These are phyloP conservation scores for Boletales sp. DNA, from an alignment of 768 basidiomycete species.

Conservation along the genomic window DNA sequence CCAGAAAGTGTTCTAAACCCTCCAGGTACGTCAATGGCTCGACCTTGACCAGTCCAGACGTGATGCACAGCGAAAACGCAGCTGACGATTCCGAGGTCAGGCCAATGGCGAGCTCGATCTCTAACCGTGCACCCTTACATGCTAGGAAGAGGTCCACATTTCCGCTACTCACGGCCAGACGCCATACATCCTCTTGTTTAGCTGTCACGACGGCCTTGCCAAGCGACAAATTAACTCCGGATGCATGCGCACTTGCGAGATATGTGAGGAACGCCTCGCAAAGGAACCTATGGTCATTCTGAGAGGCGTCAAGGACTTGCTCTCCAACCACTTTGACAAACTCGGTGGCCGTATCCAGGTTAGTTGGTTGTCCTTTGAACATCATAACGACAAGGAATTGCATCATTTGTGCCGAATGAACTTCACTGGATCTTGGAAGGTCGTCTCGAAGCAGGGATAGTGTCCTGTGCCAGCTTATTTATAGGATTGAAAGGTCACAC, in stretches of 20 bases:
- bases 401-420: conserved; percentile 16
- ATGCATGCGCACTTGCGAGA: conserved; percentile 25
- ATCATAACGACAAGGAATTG: conserved; percentile 24
- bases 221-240: conserved; percentile 7
- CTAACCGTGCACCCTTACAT: conserved; percentile 32
- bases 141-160: conserved; percentile 35
- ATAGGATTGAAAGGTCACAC: neutral
- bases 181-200: conserved; percentile 38
- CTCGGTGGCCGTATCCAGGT: conserved; percentile 1
- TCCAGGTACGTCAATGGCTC: conserved; percentile 44
- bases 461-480: conserved; percentile 8
- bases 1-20: conserved; percentile 43
- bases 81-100: conserved; percentile 30
- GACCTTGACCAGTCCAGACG: conserved; percentile 21
- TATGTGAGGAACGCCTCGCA: conserved; percentile 36
- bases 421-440: conserved; percentile 3
- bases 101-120: neutral
- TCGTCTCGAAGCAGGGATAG: conserved; percentile 8
- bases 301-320: conserved; percentile 10
- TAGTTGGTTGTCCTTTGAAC: conserved; percentile 10
- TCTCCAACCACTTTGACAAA: conserved; percentile 15
- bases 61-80: conserved; percentile 44
- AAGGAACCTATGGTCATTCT: conserved; percentile 17
- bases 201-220: conserved; percentile 4
- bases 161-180: conserved; percentile 26